Evolutionary conservation across 441 rosid genomes (phyloP), one percentile per base, ranked within the genome.

Genomic region (Croton setiger): DNA sequence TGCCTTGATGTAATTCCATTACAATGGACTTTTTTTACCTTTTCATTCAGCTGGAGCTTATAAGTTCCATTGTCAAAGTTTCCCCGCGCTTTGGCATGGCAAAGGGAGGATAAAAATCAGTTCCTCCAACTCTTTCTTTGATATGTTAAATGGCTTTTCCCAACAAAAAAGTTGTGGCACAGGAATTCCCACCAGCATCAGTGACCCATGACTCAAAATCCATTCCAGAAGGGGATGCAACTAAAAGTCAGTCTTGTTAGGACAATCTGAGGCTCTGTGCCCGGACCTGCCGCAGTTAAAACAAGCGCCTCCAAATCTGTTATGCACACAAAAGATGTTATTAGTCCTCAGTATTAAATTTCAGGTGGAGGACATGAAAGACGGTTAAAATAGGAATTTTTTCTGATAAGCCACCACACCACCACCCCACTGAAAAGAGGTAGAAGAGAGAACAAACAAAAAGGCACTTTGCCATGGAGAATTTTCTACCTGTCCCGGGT

Each of bases 261-360:
- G 94, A 79, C 99, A 94, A 70, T 94, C 96, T 33, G 99, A 73
- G 76, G 99, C 96, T 80, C 87, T 90, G 73, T 94, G 99, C 59
- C 99, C 98, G 4, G 91, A 65, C 53, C 78, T 82, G 43, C 98
- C 98, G 67, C 97, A 94, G 72, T 59, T 85, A 77, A 92, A 94
- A 75, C 98, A 94, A 2, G 97, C 67, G 60, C 99, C 97, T 59
- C 99, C 94, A 27, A 90, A 92, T 75, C 98, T 87, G 88, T 53
- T 53, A 67, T 21, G 64, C 47, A 73, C 41, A 45, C 58, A 41
- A 47, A 63, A 10, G 17, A 41, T 75, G 18, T 9, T 14, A 14
- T 71, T 72, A 76, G 17, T 14, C 67, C 21, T 12, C 37, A 1
- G 61, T 27, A 67, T n/a, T n/a, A n/a, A n/a, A n/a, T n/a, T n/a